Evolutionary conservation across 306 rosid genomes (phyloP), one percentile per base, ranked within the genome.

Genomic region (Cercis canadensis): DNA sequence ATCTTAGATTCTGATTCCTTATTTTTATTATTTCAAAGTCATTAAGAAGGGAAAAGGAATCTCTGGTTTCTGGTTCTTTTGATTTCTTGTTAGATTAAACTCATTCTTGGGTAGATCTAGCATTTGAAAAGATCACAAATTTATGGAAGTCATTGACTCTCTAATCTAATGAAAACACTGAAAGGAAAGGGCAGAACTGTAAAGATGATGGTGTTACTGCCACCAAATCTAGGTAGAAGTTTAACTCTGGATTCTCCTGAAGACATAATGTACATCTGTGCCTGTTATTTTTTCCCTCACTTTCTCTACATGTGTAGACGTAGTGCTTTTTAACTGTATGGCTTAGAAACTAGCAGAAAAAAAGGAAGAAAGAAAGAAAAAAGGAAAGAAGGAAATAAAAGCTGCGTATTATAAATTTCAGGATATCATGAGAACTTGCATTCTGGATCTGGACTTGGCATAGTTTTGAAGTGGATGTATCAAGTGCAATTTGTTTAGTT

Each of bases 401-500:
- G 46, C 64, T 69, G 66, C 58, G 31, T 18, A 37, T 3, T 4
- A 5, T 57, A 50, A 34, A 61, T 43, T 54, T 24, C 4, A 8
- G 61, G 21, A 54, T 58, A 55, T 72, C 3, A 6, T 43, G 50
- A 44, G 18, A 14, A 34, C 59, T 14, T 47, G 36, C 33, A 61
- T 61, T 32, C 32, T 62, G 31, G 62, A 52, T 29, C 36, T 68
- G 68, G 32, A 74, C 21, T 32, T 69, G 52, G 58, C 36, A 55
- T 79, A 32, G 12, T 15, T 47, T 56, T 41, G 39, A 45, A 39
- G 49, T 8, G 33, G 41, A n/a, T 74, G 50, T 31, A 57, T 21
- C 54, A 56, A 70, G 64, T 47, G 59, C 62, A 80, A 67, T 80
- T 60, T 61, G 49, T 72, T 61, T 12, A 39, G 40, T 14, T 54